A percentile compares a stretch with the other conserved stretches of the same genome.
Evolutionary conservation across 2,329 filamentous ascomycete genomes (phyloP).

Genomic region (Colletotrichum karsti): DNA sequence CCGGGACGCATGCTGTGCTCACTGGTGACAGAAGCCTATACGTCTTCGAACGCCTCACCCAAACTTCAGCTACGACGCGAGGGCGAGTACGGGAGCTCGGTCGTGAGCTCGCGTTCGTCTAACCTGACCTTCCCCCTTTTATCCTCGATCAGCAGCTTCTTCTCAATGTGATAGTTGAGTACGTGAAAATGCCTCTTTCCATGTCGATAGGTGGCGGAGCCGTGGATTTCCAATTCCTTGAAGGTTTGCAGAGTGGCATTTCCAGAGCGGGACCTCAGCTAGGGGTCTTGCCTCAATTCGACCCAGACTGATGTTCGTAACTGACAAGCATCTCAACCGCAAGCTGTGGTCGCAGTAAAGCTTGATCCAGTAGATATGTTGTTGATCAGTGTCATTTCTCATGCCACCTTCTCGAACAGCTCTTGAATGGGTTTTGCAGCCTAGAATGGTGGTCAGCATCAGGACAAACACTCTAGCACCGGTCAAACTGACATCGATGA

Average conservation of each 20-base stretch:
- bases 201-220: too few species aligned
- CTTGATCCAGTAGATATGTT: too few species aligned
- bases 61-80: neutral
- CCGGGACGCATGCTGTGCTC: neutral
- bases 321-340: too few species aligned
- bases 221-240: neutral
- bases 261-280: too few species aligned
- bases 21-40: neutral
- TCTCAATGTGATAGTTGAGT: too few species aligned
- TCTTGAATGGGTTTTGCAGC: constrained; percentile 89
- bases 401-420: constrained; percentile 79
- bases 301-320: too few species aligned
- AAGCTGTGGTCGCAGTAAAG: neutral
- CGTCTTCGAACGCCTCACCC: neutral
- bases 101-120: neutral
- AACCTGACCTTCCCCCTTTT: neutral
- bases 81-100: neutral
- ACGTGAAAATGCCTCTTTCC: too few species aligned
- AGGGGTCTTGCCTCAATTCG: too few species aligned
- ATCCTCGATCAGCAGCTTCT: neutral
- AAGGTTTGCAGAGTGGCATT: too few species aligned
- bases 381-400: constrained; percentile 29
- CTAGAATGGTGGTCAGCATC: constrained; percentile 49
- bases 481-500: constrained; percentile 76
- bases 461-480: neutral